Base-by-base conservation (phyloP, 2,329 filamentous ascomycete genomes). In the Westerdykella sp. region DNA sequence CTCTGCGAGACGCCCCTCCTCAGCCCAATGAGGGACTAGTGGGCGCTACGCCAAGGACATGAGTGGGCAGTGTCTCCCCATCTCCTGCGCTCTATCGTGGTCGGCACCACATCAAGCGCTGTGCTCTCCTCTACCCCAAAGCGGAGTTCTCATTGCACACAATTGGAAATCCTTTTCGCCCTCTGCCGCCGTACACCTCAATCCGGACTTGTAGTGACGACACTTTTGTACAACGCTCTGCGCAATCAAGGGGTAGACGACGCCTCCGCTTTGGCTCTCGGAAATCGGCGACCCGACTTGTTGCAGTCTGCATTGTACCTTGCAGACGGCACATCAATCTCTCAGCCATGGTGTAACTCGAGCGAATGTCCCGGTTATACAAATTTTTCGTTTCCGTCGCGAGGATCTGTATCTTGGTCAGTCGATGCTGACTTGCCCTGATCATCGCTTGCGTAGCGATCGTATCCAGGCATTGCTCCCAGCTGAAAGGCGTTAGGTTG, bases 161-260 rank as follows among this genome's bases (percentile, higher is more conserved):
- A 28, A 28, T 28, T 9, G 25, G 25, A 28, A 28, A 12, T 28
- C 25, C 25, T 12, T 28, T 28, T 28, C 25, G 25, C 4, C 25
- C 25, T 28, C 25, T 28, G 25, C 9, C 25, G 25, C 25, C 25
- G 25, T 7, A 10, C 25, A 4, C 11, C 25, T 28, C 25, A 12
- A 28, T 28, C 25, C 7, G 25, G 25, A 28, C 25, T 28, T 28
- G 25, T 28, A 28, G 25, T 28, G 25, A 28, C 25, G 25, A 28
- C 25, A 28, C 16, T 44, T 38, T 37, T 31, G 37, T 41, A 46
- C 40, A 44, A 43, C 40, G 38, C 46, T 43, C 50, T 56, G 48
- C 61, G 61, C 56, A 51, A 50, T 44, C 59, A 57, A 65, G 58
- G 60, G 60, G 54, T 46, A 47, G 41, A 44, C 44, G 49, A 51